phyloP scores from a whole-genome alignment of 2,329 filamentous ascomycete genomes.

The Pseudodiploospora longispora region DNA sequence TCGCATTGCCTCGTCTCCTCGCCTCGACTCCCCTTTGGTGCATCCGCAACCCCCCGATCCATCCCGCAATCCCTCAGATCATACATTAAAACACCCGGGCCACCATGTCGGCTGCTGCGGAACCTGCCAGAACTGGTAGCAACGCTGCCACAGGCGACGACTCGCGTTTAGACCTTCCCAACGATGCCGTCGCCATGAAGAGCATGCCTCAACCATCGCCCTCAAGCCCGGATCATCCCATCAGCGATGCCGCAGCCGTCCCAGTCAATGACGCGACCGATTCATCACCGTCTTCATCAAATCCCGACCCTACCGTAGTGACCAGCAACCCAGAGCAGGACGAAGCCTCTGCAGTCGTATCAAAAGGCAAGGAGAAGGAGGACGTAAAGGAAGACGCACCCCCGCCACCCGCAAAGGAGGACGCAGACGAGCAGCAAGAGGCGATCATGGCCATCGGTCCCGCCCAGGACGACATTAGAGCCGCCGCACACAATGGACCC shows the following conservation, averaged over 20 bases:
- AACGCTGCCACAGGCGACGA: constrained; percentile 19
- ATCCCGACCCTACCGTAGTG: constrained; percentile 11
- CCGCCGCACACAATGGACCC: constrained; percentile 20
- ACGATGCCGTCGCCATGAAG: constrained; percentile 30
- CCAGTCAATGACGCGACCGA: neutral
- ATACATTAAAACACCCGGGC: constrained; percentile 9
- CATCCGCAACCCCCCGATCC: constrained; percentile 12
- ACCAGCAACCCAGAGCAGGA: constrained; percentile 14
- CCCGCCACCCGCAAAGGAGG: constrained; percentile 20
- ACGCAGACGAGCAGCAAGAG: constrained; percentile 20
- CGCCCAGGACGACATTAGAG: constrained; percentile 33
- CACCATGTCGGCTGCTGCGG: constrained; percentile 24
- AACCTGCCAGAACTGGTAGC: constrained; percentile 24
- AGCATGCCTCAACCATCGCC: constrained; percentile 19
- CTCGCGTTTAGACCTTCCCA: constrained; percentile 25
- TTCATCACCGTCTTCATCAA: constrained; percentile 9
- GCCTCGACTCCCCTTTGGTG: constrained; percentile 14
- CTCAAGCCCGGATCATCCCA: constrained; percentile 2
- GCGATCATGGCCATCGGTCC: constrained; percentile 35
- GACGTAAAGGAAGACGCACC: constrained; percentile 10
- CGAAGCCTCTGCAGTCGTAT: constrained; percentile 12
- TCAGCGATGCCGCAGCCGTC: constrained; percentile 1
- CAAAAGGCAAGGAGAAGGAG: constrained; percentile 29
- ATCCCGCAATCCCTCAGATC: constrained; percentile 13
- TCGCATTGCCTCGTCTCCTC: too few relatives aligned